Base-by-base conservation (phyloP, 2,329 filamentous ascomycete genomes). In the Pseudocercospora cruenta region DNA sequence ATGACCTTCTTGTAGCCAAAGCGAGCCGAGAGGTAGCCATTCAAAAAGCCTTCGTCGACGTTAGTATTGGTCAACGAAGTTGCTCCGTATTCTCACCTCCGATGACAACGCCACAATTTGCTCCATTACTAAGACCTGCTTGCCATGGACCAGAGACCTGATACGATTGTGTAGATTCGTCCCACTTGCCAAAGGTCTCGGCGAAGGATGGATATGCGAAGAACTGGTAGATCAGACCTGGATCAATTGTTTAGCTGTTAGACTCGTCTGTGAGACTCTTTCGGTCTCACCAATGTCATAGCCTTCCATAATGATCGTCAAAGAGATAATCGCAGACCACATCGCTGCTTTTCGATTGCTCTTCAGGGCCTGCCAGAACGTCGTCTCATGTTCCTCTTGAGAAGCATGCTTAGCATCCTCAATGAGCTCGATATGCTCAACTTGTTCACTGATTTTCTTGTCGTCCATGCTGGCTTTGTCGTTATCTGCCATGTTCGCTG, bases 241-340 rank as follows among this genome's bases (percentile, higher is more conserved):
- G 4, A 14, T 55, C 4, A 1, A 33, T 10, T 3, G 16, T 3
- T 36, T 5, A 36, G 33, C 33, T 36, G 33, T 12, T 36, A 36
- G 3, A 16, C 2, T 12, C 4, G 10, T 36, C 33, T 36, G 4
- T 36, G 33, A 16, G 12, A 16, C 12, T 33, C 1, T 31, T 26
- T 31, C 7, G 16, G 2, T 28, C 64, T 59, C 45, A 66, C 66
- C 69, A 14, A 90, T 81, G 72, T 89, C 87, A 71, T 88, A 90
- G 21, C 72, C 86, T 57, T 85, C 76, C 85, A 88, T 88, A 68
- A 88, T 84, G 53, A 88, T 84, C 12, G 67, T 60, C 22, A 86
- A 77, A 7, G 84, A 87, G 64, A 88, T 84, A 68, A 86, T 86
- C 43, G 82, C 79, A 3, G 85, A 87, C 86, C 86, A 88, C 77